phyloP scores from a whole-genome alignment of 2,329 filamentous ascomycete species.

The Teratosphaeria gauchensis region DNA sequence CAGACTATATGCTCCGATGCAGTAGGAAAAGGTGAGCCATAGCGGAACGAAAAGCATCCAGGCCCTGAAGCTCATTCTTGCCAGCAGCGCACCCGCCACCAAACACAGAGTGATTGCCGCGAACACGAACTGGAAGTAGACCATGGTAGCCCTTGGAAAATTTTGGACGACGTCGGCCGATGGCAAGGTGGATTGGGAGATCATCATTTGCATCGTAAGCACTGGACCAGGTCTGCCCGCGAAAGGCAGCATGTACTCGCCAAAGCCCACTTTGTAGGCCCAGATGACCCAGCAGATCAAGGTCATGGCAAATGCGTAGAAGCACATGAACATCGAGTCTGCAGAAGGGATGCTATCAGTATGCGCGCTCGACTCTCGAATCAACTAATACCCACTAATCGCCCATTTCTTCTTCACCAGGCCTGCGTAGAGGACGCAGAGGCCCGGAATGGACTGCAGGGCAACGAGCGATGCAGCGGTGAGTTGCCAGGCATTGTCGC shows the following conservation, averaged over 20 bases:
- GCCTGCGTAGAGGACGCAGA: constrained; percentile 42
- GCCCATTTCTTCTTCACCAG: constrained; percentile 36
- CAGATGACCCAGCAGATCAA: constrained; percentile 43
- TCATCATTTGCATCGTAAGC: constrained; percentile 35
- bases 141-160: constrained; percentile 41
- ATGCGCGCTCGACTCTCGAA: neutral
- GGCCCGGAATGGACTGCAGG: constrained; percentile 41
- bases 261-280: constrained; percentile 42
- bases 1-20: constrained; percentile 35
- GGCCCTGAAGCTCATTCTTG: constrained; percentile 42
- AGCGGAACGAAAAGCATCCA: constrained; percentile 46
- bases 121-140: constrained; percentile 47
- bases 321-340: constrained; percentile 39
- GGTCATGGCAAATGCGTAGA: constrained; percentile 41
- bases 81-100: constrained; percentile 37
- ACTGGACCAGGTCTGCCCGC: constrained; percentile 40
- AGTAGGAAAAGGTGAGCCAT: constrained; percentile 41
- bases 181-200: constrained; percentile 35
- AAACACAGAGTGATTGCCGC: constrained; percentile 43
- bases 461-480: constrained; percentile 42
- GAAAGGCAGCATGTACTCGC: constrained; percentile 42
- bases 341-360: neutral
- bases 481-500: constrained; percentile 45
- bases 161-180: constrained; percentile 32
- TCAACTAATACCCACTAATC: constrained; percentile 1